phyloP scores from a whole-genome alignment of 345 rosid genomes.

The Anacardium occidentale region DNA sequence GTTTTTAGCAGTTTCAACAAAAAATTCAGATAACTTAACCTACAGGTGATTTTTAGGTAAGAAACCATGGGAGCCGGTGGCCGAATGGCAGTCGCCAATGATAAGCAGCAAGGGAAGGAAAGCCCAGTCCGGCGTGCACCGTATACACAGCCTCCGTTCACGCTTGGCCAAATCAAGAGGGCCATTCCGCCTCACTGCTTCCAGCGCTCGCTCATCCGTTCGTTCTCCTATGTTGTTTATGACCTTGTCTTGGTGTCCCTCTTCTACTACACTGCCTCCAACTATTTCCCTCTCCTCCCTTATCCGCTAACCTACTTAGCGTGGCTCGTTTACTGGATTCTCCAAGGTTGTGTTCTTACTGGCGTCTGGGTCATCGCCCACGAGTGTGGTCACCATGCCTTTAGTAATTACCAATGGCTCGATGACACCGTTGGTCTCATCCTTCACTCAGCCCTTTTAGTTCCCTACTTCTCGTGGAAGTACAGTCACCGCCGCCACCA shows the following conservation, averaged over 20 bases:
- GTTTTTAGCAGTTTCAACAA: not conserved
- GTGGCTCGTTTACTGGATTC: slow-evolving; percentile 58
- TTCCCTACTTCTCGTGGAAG: slow-evolving; percentile 70
- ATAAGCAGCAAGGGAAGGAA: slow-evolving; percentile 13
- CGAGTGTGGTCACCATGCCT: slow-evolving; percentile 76
- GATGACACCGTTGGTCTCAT: slow-evolving; percentile 54
- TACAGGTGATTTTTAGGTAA: not conserved
- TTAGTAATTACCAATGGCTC: slow-evolving; percentile 54
- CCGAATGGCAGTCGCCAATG: slow-evolving; percentile 24
- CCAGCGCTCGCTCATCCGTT: slow-evolving; percentile 49
- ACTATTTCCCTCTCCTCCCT: slow-evolving; percentile 42
- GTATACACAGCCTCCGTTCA: slow-evolving; percentile 45
- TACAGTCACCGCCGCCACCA: slow-evolving; percentile 70
- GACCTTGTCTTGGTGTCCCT: slow-evolving; percentile 40
- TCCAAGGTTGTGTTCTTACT: slow-evolving; percentile 55
- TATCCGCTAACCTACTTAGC: slow-evolving; percentile 37
- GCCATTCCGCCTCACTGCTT: slow-evolving; percentile 68
- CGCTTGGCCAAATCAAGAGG: slow-evolving; percentile 50
- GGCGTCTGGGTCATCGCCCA: slow-evolving; percentile 68
- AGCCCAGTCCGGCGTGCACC: slow-evolving; percentile 34
- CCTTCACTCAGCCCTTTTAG: slow-evolving; percentile 59
- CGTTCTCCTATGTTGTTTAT: slow-evolving; percentile 48
- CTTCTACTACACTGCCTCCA: slow-evolving; percentile 45
- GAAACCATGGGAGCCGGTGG: slow-evolving; percentile 52
- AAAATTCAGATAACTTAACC: not conserved